Percentiles rank a stretch among this genome's conserved stretches.
These are phyloP conservation scores for Solanum medicagineum DNA, from an alignment of 257 asterid genomes.

Conservation along the genomic window DNA sequence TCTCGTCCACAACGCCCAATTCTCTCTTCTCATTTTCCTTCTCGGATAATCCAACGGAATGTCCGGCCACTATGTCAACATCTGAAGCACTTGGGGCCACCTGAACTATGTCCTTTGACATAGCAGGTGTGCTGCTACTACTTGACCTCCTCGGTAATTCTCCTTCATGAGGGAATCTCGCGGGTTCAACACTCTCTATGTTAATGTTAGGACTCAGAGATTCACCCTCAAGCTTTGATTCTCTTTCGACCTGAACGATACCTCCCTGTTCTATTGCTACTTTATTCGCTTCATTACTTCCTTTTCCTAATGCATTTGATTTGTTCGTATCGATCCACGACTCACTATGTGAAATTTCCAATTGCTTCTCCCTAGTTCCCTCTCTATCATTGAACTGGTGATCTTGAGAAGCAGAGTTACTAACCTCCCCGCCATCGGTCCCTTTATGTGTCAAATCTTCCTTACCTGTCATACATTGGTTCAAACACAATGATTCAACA, in stretches of 20 bases:
- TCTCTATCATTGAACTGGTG: constrained; percentile 14
- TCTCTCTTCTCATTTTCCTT: constrained; percentile 17
- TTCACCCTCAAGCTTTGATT: constrained; percentile 9
- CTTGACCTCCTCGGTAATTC: constrained; percentile 20
- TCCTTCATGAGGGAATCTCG: constrained; percentile 2
- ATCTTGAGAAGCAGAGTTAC: constrained; percentile 12
- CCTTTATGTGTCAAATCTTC: constrained; percentile 18
- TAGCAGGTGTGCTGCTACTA: constrained; percentile 6
- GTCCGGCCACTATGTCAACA: background rate
- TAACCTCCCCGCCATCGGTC: constrained; percentile 14
- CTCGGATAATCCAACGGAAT: background rate
- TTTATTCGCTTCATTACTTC: background rate
- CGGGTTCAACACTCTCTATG: background rate
- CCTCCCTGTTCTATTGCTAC: background rate
- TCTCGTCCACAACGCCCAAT: background rate
- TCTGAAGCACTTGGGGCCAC: background rate
- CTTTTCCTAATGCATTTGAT: background rate
- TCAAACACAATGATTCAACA: constrained; percentile 12
- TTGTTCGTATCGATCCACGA: background rate
- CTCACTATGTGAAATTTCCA: background rate
- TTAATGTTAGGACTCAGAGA: background rate
- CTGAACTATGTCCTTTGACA: background rate
- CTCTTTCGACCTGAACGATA: constrained; percentile 10
- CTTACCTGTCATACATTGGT: constrained; percentile 31
- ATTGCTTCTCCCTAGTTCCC: constrained; percentile 8